phyloP scores from a whole-genome alignment of 805 yeast species.

The Grigorovia jiainica region DNA sequence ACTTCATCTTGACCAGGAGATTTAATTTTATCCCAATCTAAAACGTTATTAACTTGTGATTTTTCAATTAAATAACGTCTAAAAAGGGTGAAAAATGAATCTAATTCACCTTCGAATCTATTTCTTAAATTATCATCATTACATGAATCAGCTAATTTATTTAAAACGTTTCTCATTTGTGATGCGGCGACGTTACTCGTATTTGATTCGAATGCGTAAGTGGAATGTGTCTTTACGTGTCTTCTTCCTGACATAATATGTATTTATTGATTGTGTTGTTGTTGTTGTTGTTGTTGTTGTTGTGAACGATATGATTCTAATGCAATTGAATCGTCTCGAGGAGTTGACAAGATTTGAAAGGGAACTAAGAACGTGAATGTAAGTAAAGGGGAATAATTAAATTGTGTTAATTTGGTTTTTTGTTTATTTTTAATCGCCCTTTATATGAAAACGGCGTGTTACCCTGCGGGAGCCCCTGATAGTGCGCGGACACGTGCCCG shows the following conservation, averaged over 20 bases:
- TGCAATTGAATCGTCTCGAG: too few species aligned
- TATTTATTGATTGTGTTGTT: too few species aligned
- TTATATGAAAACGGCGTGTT: not conserved
- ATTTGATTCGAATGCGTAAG: slow-evolving; percentile 83
- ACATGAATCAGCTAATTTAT: slow-evolving; percentile 78
- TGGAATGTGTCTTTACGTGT: slow-evolving; percentile 33
- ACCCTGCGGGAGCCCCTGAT: not conserved
- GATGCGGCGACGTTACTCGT: slow-evolving; percentile 93
- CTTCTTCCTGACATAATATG: slow-evolving; percentile 21
- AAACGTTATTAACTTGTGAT: slow-evolving; percentile 55
- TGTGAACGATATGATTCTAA: not conserved
- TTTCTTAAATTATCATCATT: slow-evolving; percentile 38
- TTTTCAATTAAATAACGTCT: slow-evolving; percentile 87
- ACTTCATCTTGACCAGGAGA: slow-evolving; percentile 89
- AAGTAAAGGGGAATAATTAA: too few species aligned
- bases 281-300: not conserved
- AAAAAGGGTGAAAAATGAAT: slow-evolving; percentile 84
- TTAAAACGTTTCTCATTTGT: slow-evolving; percentile 94
- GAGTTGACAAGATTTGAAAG: too few species aligned
- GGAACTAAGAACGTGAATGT: too few species aligned
- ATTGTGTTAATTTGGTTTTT: too few species aligned
- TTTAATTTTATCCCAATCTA: slow-evolving; percentile 93
- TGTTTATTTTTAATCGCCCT: not conserved
- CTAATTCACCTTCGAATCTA: slow-evolving; percentile 74
- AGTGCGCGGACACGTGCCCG: not conserved